Base-by-base conservation (phyloP, 768 basidiomycete species). In the Tremella mesenterica region DNA sequence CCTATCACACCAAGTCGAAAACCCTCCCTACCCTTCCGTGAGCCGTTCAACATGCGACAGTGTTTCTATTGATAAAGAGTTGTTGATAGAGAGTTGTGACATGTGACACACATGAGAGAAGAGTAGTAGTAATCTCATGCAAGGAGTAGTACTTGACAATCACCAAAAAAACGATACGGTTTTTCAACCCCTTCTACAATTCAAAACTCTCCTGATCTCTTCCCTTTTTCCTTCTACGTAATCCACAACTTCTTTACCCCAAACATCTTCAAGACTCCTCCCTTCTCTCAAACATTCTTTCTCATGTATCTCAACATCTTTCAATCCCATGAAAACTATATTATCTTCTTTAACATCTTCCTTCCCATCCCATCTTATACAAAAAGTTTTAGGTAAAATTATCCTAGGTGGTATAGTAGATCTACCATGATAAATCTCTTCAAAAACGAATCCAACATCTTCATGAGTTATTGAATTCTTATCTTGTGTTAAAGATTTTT, bases 361-460 rank as follows among this genome's bases (percentile, higher is more conserved):
- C 2, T 69, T 69, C 16, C 80, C 79, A 61, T 89, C 83, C 95
- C 93, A 99, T 41, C 89, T 78, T 21, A 86, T 79, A 2, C 92
- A 76, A 1, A 81, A 79, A 0, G 93, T 87, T 43, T 83, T 79
- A 7, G 80, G 72, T 18, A 86, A 83, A 9, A 91, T 80, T 14
- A 79, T 77, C 52, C 86, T 80, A 0, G 92, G 92, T 4, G 89
- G 88, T 20, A 88, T 73, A 14, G 82, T 76, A 3, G 85, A 85
- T 26, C 89, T 81, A 9, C 73, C 74, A 16, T 86, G 81, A 67
- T 86, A 77, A 25, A 96, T 70, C 63, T 96, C 93, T 60, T 96
- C 93, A 62, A 88, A 89, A 49, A 97, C 73, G 33, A 90, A 77
- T 0, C 80, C 81, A 27, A 88, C 80, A 57, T 96, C 93, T 48